Base-by-base conservation (phyloP, 2,329 filamentous ascomycete species). In the Aureobasidium lini region DNA sequence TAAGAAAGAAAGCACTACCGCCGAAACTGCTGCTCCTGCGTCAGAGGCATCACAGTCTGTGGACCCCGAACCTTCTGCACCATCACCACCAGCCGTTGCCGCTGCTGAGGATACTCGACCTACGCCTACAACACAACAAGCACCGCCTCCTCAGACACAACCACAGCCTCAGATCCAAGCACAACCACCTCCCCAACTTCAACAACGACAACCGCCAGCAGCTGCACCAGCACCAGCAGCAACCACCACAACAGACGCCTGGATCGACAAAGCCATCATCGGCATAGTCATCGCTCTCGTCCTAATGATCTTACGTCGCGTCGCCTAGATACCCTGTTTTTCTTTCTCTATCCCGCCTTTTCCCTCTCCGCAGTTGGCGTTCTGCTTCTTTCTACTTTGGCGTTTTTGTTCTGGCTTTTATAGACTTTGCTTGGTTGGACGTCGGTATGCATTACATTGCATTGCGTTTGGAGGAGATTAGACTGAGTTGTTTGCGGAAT, bases 251-350 rank as follows among this genome's bases (percentile, higher is more conserved):
- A 60, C 54, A 43, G 57, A 42, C 1, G 75, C 84, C 11, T 95
- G 90, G 88, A 79, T 96, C 16, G 92, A 96, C 72, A 84, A 89
- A 63, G 82, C 86, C 39, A 96, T 96, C 64, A 83, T 86, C 23
- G 86, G 84, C 6, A 73, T 96, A 16, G 77, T 89, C 0, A 79
- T 89, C 13, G 77, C 88, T 29, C 75, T 96, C 18, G 76, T 85
- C 3, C 83, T 89, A 23, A 83, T 95, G 77, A 76, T 96, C 3
- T 63, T 82, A 28, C 77, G 76, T 31, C 50, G 52, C 43, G 18
- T 31, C 34, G 43, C 54, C 15, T 47, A 54, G 40, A 46, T 46
- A 56, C 52, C 52, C 52, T 23, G 23, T 11, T 28, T 37, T 36
- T 16, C 2, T 13, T 46, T 29, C 39, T 29, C n/a, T 34, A 11